Base-by-base conservation (phyloP, 805 yeast genomes). In the Clavispora asparagi region DNA sequence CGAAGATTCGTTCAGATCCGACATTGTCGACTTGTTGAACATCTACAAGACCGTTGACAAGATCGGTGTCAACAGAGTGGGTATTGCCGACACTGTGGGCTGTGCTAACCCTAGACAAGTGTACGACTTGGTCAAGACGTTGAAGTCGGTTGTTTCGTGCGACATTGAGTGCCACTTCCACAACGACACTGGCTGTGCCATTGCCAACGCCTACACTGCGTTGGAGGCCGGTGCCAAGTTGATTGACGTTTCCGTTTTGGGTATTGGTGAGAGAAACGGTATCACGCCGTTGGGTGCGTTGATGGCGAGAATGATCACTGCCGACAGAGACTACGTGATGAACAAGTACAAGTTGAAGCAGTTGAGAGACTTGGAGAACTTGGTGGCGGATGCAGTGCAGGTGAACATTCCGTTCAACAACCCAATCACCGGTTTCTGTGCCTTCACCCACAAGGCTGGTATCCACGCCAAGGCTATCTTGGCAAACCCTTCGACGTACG, bases 61-160 rank as follows among this genome's bases (percentile, higher is more conserved):
- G 61, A 76, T 78, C 44, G 83, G 83, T 46, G 83, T 78, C 31
- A 73, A 78, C 63, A 71, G 83, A 69, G 80, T 78, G 43, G 83
- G 83, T 64, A 78, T 78, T 61, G 82, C 83, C 42, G 83, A 78
- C 63, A 78, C 83, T 40, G 82, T 78, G 48, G 83, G 83, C 47
- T 78, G 83, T 61, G 83, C 83, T 44, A 77, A 78, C 63, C 82
- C 82, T 53, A 73, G 83, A 70, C 83, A 78, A 60, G 83, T 78
- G 38, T 78, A 76, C 58, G 82, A 78, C 61, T 71, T 78, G 58
- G 80, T 78, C 51, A 75, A 76, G 64, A 78, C 83, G 16, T 70
- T 78, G 57, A 78, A 74, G 60, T 72, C 80, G 0, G 81, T 78
- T 23, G 82, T 78, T 40, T 67, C 71, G 10, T 78, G 83, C 68